Base-by-base conservation (phyloP, 495 filamentous ascomycete genomes). In the Hypomontagnella monticulosa region DNA sequence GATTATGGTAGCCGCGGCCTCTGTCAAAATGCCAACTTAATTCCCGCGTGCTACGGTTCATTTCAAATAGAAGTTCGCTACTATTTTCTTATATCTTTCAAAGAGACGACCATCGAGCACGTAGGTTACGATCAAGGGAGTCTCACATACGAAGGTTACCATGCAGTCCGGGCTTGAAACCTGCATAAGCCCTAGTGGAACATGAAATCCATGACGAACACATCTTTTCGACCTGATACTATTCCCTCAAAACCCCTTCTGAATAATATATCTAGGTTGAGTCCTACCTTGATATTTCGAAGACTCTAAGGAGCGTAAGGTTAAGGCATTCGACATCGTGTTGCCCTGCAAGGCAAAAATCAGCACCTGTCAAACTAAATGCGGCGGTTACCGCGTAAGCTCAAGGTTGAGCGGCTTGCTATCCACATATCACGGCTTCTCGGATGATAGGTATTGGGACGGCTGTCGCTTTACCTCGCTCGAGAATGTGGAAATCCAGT, bases 401-500 rank as follows among this genome's bases (percentile, higher is more conserved):
- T 23, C n/a, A 23, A 56, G 19, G 51, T 61, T 49, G 40, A 37
- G 16, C 23, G 19, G 19, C 12, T 16, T 44, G 16, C 32, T 52
- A 47, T 23, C 48, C 57, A 47, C 48, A 46, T 53, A 61, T 60
- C 27, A 18, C 12, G 18, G 11, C 37, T 10, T 52, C 12, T 51
- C 15, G 16, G 9, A 20, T 44, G n/a, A 48, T 23, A 33, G 33
- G 15, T 18, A 50, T 14, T 27, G 9, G 15, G 36, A 34, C 44
- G 20, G 5, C 3, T 48, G 12, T 57, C 42, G 23, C n/a, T 48
- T 14, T 47, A 11, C 58, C 58, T 18, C 11, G n/a, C 12, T 47
- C 30, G 14, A 33, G 54, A 65, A 65, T 59, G 48, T 65, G 52
- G 49, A 51, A 30, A 37, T 27, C 33, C 38, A 30, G 23, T 40